A percentile compares a stretch with the other conserved stretches of the same genome.
Conservation (phyloP, 805 yeast genomes). For the Babjeviella inositovora region DNA sequence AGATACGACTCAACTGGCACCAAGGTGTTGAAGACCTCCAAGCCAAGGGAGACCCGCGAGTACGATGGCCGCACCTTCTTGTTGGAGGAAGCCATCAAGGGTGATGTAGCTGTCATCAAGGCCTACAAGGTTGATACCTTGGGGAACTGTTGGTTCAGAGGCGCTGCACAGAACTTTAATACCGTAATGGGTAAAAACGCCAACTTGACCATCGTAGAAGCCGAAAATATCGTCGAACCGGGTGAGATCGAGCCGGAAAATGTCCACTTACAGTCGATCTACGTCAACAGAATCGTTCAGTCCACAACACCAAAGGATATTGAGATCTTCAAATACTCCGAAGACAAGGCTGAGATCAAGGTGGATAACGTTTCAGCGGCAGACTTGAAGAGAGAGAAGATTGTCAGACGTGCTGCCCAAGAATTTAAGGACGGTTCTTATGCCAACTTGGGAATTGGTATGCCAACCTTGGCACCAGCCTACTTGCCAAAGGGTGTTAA, state of each 20-base stretch:
- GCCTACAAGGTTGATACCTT: constrained; percentile 27
- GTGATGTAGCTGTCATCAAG: constrained; percentile 31
- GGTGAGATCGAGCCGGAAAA: constrained; percentile 25
- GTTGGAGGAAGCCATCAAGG: constrained; percentile 22
- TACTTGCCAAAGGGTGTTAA: constrained; percentile 15
- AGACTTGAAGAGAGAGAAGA: constrained; percentile 11
- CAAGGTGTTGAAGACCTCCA: constrained; percentile 14
- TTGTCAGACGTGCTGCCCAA: constrained; percentile 24
- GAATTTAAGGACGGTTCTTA: constrained; percentile 24
- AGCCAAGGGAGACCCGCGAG: constrained; percentile 22
- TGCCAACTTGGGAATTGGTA: constrained; percentile 32
- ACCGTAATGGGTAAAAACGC: constrained; percentile 26
- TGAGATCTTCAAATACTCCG: constrained; percentile 15
- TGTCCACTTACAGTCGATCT: constrained; percentile 28
- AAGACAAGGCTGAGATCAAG: constrained; percentile 2
- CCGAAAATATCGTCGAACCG: constrained; percentile 28
- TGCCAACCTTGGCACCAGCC: constrained; percentile 30
- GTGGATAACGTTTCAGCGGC: constrained; percentile 4
- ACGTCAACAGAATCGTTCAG: constrained; percentile 20
- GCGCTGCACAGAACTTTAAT: constrained; percentile 29
- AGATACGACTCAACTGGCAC: constrained; percentile 16
- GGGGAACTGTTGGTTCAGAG: constrained; percentile 31
- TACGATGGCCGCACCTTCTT: constrained; percentile 24
- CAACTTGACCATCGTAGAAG: constrained; percentile 28
- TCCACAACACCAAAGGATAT: constrained; percentile 24